These are phyloP conservation scores for Microdochium nivale DNA, from an alignment of 2,329 filamentous ascomycete species.

Conservation along the genomic window DNA sequence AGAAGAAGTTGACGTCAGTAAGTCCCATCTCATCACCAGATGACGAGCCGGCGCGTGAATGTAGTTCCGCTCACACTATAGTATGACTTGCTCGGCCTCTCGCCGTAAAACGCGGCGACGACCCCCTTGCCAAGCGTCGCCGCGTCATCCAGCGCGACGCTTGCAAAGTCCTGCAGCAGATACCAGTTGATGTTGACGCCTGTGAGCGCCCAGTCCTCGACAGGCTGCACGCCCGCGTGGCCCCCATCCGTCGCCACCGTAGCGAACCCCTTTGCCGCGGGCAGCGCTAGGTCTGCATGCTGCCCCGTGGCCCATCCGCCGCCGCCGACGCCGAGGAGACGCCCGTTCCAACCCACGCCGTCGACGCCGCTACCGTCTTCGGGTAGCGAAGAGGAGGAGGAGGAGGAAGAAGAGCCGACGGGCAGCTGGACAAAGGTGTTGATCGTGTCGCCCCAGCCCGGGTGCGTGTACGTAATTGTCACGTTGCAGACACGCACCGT, in stretches of 20 bases:
- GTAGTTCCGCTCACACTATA: not conserved
- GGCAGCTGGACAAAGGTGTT: constrained; percentile 11
- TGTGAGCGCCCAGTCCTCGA: constrained; percentile 4
- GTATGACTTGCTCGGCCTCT: constrained; percentile 13
- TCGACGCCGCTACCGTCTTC: too few relatives aligned
- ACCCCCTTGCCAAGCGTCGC: constrained; percentile 39
- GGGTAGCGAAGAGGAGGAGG: too few relatives aligned
- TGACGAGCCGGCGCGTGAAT: not conserved
- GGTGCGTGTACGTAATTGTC: constrained; percentile 12
- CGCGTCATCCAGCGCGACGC: constrained; percentile 32
- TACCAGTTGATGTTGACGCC: constrained; percentile 9
- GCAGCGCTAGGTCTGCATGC: constrained; percentile 8
- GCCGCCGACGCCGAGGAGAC: constrained; percentile 13
- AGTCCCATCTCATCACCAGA: not conserved
- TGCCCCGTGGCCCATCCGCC: constrained; percentile 10
- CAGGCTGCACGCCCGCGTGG: not conserved
- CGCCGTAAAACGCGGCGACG: constrained; percentile 37
- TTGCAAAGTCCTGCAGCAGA: constrained; percentile 22
- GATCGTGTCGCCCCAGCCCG: constrained; percentile 10
- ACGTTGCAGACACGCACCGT: constrained; percentile 12
- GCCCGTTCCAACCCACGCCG: constrained; percentile 13
- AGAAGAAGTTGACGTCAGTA: constrained; percentile 37
- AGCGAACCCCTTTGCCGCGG: constrained; percentile 10
- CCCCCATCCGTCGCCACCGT: constrained; percentile 12
- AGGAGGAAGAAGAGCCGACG: too few relatives aligned